Percentiles rank a stretch among this genome's conserved stretches.
These are phyloP conservation scores for Aspergillus chevalieri DNA, from an alignment of 2,329 filamentous ascomycete species.

Conservation along the genomic window DNA sequence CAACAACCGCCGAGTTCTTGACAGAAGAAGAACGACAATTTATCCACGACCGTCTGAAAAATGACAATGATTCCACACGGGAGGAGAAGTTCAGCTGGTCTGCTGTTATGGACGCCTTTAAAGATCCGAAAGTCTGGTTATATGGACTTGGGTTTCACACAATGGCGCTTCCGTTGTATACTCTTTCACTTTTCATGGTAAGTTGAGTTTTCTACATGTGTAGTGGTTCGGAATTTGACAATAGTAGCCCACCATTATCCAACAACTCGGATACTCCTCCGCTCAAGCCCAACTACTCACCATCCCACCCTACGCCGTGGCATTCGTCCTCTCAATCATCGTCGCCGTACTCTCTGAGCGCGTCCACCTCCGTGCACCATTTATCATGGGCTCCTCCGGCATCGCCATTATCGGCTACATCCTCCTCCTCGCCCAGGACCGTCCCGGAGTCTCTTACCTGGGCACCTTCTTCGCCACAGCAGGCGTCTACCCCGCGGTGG, in stretches of 20 bases:
- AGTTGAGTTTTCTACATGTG: neutral
- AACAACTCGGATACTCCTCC: conserved; percentile 36
- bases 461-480: conserved; percentile 60
- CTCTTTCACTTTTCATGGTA: conserved; percentile 33
- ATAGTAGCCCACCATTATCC: conserved; percentile 31
- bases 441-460: conserved; percentile 53
- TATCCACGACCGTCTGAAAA: conserved; percentile 57
- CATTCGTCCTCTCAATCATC: conserved; percentile 53
- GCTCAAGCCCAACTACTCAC: conserved; percentile 50
- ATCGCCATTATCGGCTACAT: conserved; percentile 59
- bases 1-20: conserved; percentile 36
- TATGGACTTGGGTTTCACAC: conserved; percentile 68
- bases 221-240: neutral
- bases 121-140: conserved; percentile 65
- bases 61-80: conserved; percentile 63
- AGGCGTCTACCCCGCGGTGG: conserved; percentile 61
- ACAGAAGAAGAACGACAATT: conserved; percentile 49
- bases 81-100: conserved; percentile 64
- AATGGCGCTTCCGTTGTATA: conserved; percentile 55
- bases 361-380: conserved; percentile 53
- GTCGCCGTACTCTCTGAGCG: conserved; percentile 58
- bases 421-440: conserved; percentile 50
- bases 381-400: conserved; percentile 54
- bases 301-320: conserved; percentile 59
- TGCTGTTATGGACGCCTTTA: conserved; percentile 58